Evolutionary conservation across 257 asterid species (phyloP), one percentile per base, ranked within the genome.

Genomic region (Linderniella brevidens): DNA sequence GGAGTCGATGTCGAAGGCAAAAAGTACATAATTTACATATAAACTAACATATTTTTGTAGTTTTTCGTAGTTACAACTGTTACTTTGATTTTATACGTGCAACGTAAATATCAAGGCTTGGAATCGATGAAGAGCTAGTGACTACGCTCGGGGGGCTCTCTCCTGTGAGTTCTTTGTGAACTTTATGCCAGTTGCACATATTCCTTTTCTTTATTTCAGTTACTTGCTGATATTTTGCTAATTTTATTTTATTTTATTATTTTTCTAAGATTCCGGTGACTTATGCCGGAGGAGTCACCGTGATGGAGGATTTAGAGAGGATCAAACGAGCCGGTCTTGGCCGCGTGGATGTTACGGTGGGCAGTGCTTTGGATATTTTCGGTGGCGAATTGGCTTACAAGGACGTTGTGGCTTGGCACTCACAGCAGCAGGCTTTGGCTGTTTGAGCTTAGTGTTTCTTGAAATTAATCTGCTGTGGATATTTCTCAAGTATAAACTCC

Each of bases 1-100:
- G 96, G 98, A 69, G 98, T 90, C 56, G 96, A 90, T 58, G 96
- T 85, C 58, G 98, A 90, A 81, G 96, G 98, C 52, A 90, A 90
- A 71, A 80, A 76, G 97, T 88, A 69, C 7, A 66, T 60, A 38
- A n/a, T n/a, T 39, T 43, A 15, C 46, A 37, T 41, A 8, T 37
- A 11, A 6, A 45, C 8, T 45, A 4, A 8, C 5, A 3, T 8
- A 8, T 5, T 6, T 11, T 5, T 7, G 15, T 17, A 4, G 14
- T 41, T 41, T n/a, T 17, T 6, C 15, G 46, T 6, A 11, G 41
- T 12, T n/a, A 35, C 19, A 17, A 41, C 49, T 55, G 41, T 8
- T 8, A 49, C 53, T 48, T 47, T 36, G 18, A 14, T 19, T 58
- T 52, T 45, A 51, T 52, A 55, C 40, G 41, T 55, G n/a, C 35